phyloP scores from a whole-genome alignment of 331 rosid genomes.

The Pyrus hybrid region DNA sequence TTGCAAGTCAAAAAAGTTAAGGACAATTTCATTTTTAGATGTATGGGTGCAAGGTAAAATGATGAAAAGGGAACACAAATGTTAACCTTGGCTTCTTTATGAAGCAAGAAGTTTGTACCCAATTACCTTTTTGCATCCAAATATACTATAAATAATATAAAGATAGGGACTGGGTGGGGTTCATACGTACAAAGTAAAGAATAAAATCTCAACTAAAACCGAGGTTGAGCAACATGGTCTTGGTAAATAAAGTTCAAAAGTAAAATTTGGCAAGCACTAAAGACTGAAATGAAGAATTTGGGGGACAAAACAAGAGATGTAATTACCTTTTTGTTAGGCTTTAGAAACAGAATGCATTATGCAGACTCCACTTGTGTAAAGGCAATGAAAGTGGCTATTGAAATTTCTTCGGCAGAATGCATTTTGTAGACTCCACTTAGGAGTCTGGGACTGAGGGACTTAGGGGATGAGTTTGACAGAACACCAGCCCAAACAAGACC shows the following conservation, averaged over 20 bases:
- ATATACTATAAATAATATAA: not conserved
- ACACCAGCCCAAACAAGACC: not conserved
- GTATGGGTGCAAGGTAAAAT: conserved; percentile 24
- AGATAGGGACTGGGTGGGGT: conserved; percentile 14
- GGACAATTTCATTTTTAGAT: conserved; percentile 1
- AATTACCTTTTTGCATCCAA: not conserved
- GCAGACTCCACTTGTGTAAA: not conserved
- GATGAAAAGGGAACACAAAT: conserved; percentile 7
- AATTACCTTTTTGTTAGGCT: not conserved
- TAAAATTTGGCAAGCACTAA: not conserved
- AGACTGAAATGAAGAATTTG: not conserved
- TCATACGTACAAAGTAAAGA: not conserved
- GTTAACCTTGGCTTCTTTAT: not conserved
- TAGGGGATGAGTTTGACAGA: not conserved
- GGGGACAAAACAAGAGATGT: not conserved
- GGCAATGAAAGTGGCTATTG: not conserved
- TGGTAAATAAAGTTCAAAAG: not conserved
- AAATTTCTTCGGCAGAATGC: not conserved
- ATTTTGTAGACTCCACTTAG: too few species aligned
- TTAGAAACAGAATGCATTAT: not conserved
- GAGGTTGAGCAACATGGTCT: not conserved
- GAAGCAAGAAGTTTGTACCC: conserved; percentile 14
- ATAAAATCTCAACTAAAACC: not conserved
- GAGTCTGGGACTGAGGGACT: not conserved
- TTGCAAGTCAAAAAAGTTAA: conserved; percentile 19